Evolutionary conservation across 108 stramenopile species (phyloP), one percentile per base, ranked within the genome.

Genomic region (Cyclotella kingstonii): DNA sequence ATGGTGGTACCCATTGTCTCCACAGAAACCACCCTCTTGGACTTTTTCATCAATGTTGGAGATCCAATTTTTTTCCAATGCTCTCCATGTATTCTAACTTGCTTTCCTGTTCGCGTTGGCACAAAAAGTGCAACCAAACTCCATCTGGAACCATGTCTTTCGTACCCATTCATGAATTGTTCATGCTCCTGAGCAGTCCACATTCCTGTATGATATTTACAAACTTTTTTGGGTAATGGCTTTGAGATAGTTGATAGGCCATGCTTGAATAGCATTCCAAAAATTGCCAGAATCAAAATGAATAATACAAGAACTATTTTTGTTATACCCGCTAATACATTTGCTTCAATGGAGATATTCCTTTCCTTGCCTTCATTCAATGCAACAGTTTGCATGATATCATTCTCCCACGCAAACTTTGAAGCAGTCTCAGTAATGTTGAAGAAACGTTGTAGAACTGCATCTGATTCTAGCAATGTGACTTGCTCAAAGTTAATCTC

Each of bases 31-130:
- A 9, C 36, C 36, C 7, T 11, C 36, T 36, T 36, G 36, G 9
- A 56, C 51, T 31, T 62, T 25, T 53, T 70, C 70, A 70, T 70
- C 17, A 25, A 49, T 11, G 18, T 25, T 0, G 73, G 73, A n/a
- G 73, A 75, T 2, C 66, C 38, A 41, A 75, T 49, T 46, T 39
- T 62, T 22, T 46, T 47, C 73, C 73, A 75, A 42, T 75, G 59
- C 33, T 29, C 50, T 14, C 65, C 73, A 51, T 75, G 73, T 23
- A 60, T 29, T 54, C 48, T 66, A 23, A 75, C 73, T 62, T 75
- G 73, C 52, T 47, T 22, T 28, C 36, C 35, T 34, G 48, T 54
- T 21, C 73, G 65, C 10, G 73, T 75, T 15, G 66, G 66, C 26
- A 75, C 58, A 21, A 52, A 62, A 17, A 51, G 23, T 29, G 60